Evolutionary conservation across 306 rosid genomes (phyloP).

Genomic region (Begonia masoniana): DNA sequence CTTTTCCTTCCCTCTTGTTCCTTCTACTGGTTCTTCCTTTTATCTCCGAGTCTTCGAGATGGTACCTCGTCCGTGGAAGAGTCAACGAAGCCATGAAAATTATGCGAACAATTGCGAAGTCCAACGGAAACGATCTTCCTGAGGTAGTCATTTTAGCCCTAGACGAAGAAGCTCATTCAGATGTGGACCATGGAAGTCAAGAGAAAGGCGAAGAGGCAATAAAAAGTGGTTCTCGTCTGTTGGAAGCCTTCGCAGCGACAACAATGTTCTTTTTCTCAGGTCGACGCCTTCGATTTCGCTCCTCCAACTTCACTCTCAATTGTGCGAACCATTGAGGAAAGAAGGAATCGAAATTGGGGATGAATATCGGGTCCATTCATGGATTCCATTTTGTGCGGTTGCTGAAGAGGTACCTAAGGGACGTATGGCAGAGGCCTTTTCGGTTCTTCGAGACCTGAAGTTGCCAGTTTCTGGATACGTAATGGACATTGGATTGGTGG

Average conservation of each 20-base stretch:
- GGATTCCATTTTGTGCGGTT: too few relatives aligned
- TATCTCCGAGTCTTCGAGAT: conserved; percentile 82
- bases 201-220: conserved; percentile 18
- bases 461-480: too few relatives aligned
- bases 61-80: conserved; percentile 75
- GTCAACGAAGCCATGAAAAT: conserved; percentile 42
- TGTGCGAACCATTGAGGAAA: too few relatives aligned
- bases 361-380: too few relatives aligned
- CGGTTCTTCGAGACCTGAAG: too few relatives aligned
- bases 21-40: conserved; percentile 46
- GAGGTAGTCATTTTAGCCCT: conserved; percentile 30
- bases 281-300: too few relatives aligned
- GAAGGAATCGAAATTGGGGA: too few relatives aligned
- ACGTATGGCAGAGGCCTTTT: too few relatives aligned
- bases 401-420: too few relatives aligned
- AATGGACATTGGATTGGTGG: conserved; percentile 72
- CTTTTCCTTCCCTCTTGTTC: conserved; percentile 64
- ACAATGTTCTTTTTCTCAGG: too few relatives aligned
- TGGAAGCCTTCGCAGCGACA: too few relatives aligned
- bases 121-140: conserved; percentile 47
- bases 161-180: conserved; percentile 34
- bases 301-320: too few relatives aligned
- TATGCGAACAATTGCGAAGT: conserved; percentile 50
- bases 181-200: background rate
- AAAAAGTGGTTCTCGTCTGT: conserved; percentile 38